Base-by-base conservation (phyloP, 192 early-diverging fungal species). In the Endogone sp. region DNA sequence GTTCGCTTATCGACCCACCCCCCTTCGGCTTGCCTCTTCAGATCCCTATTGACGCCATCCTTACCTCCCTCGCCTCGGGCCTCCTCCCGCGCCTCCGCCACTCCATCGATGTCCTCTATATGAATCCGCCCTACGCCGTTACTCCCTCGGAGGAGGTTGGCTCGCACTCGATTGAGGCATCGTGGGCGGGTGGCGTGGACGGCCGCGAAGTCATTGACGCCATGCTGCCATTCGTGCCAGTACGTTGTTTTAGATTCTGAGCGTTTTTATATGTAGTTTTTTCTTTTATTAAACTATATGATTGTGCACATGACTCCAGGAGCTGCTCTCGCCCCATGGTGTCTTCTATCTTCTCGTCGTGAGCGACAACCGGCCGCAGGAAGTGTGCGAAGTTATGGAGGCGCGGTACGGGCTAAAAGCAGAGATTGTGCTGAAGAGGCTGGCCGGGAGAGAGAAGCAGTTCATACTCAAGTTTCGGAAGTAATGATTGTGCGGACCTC, bases 61-160 rank as follows among this genome's bases (percentile, higher is more conserved):
- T 71, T 16, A 91, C 91, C 3, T 77, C 88, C 22, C 83, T 96
- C 63, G 75, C 81, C 0, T 72, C 78, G 31, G 81, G 76, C 3
- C 68, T 94, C 16, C 71, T 85, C 13, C 75, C 81, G 1, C 78
- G 91, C 44, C 69, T 94, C 4, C 23, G 63, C 16, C 68, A 83
- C 2, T 44, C 60, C 0, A 75, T 97, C 16, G 97, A 99, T 74
- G 68, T 99, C 1, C 79, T 97, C 6, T 69, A 93, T 29, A 97
- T 97, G 75, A 99, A 99, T 66, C 97, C 97, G 22, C 97, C 97
- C 0, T 99, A 99, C 71, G 97, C 93, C 6, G 88, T 95, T 1
- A 98, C 97, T 1, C 82, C 90, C 1, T 77, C 81, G 8, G 85
- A 86, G 21, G 97, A 98, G 59, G 86, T 96, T 1, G 88, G 87